Evolutionary conservation across 345 rosid species (phyloP), one percentile per base, ranked within the genome.

Genomic region (Gossypium mustelinum): DNA sequence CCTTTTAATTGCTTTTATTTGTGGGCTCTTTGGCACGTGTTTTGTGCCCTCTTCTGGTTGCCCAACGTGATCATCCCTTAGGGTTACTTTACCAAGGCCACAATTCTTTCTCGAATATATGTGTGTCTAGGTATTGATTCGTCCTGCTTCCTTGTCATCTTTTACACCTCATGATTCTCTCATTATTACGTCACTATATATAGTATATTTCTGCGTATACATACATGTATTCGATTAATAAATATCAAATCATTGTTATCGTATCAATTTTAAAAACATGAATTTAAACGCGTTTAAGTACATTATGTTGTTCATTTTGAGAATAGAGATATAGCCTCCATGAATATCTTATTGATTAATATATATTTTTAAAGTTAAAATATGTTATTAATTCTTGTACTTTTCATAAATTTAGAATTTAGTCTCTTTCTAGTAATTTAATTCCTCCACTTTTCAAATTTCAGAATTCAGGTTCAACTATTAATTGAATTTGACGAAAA

Each of bases 161-260:
- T 47, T 67, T 47, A 47, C 72, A 68, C 44, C 44, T 50, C 72
- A 50, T 68, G 58, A 50, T 68, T 68, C 43, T 44, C 44, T 68
- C 43, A 25, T 0, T 25, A 9, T 68, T 68, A 25, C 59, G 22
- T 68, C 72, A 68, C 22, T 48, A 48, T 25, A 3, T 24, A 25
- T 24, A 3, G n/a, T 24, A 48, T 68, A 16, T 68, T 48, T 68
- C 58, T 50, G 50, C 24, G 5, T 25, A 51, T 10, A 69, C 12
- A 50, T 69, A 14, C 9, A 45, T 45, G 54, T 67, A 67, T 45
- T 45, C 34, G 0, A 12, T 45, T 12, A 12, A 48, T 48, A 48
- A 22, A 6, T 13, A 50, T 13, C 54, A 50, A 50, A 34, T 34
- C 41, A 34, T 34, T 34, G 41, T 34, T 34, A 34, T 50, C 4